These are phyloP conservation scores for Lipomyces anomalus DNA, from an alignment of 805 yeast genomes.

Conservation along the genomic window DNA sequence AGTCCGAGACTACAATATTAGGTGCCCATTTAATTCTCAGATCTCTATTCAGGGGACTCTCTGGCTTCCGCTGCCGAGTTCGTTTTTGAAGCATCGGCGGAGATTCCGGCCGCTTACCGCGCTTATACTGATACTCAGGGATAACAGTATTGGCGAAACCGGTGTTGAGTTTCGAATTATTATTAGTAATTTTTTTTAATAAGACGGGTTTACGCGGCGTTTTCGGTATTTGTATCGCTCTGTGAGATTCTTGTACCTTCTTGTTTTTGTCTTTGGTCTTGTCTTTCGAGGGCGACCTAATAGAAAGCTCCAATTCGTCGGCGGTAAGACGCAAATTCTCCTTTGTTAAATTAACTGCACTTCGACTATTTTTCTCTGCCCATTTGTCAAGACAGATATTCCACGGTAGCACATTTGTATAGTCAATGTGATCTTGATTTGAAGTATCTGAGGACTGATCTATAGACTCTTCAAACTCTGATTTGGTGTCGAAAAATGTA, in stretches of 20 bases:
- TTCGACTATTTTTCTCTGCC: slow-evolving; percentile 19
- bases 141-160: slow-evolving; percentile 30
- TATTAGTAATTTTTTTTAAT: slow-evolving; percentile 10
- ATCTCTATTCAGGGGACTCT: slow-evolving; percentile 17
- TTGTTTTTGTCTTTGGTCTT: background rate
- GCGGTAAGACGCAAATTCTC: background rate
- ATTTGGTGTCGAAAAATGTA: background rate
- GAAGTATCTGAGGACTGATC: slow-evolving; percentile 7
- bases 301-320: background rate
- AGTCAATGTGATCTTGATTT: slow-evolving; percentile 12
- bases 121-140: slow-evolving; percentile 15
- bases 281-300: background rate
- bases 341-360: background rate
- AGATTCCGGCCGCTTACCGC: slow-evolving; percentile 19
- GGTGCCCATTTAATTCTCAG: slow-evolving; percentile 13
- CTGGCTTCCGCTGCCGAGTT: slow-evolving; percentile 8
- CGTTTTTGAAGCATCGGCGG: slow-evolving; percentile 17
- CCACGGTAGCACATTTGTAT: slow-evolving; percentile 18
- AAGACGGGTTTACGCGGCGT: background rate
- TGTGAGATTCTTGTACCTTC: background rate
- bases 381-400: slow-evolving; percentile 19
- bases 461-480: slow-evolving; percentile 4
- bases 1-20: slow-evolving; percentile 5
- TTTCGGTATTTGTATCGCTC: background rate
- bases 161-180: slow-evolving; percentile 30